Base-by-base conservation (phyloP, 176 grass and related monocot species). In the Eleusine coracana region DNA sequence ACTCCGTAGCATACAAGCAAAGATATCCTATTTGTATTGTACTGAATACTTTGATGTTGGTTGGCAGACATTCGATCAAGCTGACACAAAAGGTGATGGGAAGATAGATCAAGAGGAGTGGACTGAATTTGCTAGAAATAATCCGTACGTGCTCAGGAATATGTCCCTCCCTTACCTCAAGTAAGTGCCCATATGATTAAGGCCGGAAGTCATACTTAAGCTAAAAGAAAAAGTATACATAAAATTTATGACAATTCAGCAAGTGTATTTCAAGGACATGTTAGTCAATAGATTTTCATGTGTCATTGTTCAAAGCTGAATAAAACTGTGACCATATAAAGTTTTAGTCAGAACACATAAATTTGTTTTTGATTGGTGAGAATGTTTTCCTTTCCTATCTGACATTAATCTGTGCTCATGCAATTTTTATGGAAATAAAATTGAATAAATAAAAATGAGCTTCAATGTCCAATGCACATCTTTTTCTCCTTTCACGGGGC, bases 131-230 rank as follows among this genome's bases (percentile, higher is more conserved):
- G 78, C 46, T 45, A 80, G 56, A 82, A 40, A 66, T 18, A 81
- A 85, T 44, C 87, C 82, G 55, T 64, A 80, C 42, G 62, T 89
- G n/a, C 45, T 89, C 6, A 81, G 77, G 55, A 89, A 85, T 73
- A 89, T 89, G 87, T 81, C 71, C 46, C 87, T 89, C 46, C 87
- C 87, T 10, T 85, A 89, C 77, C 66, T 89, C 17, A 89, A 85
- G 87, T 85, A 79, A 76, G 87, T 64, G 18, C 40, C 10, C 28
- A 42, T 15, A 23, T 21, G 4, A 21, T 7, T 56, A 18, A 56
- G 6, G 18, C 54, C 18, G 18, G 54, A 56, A 59, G 56, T 59
- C 23, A 59, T 59, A n/a, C 55, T 59, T 59, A 5, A 59, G n/a
- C 20, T 59, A 16, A n/a, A 59, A n/a, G n/a, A 20, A 51, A n/a